Evolutionary conservation across 352 stramenopile genomes (phyloP).

Genomic region (Phytophthora sp.): DNA sequence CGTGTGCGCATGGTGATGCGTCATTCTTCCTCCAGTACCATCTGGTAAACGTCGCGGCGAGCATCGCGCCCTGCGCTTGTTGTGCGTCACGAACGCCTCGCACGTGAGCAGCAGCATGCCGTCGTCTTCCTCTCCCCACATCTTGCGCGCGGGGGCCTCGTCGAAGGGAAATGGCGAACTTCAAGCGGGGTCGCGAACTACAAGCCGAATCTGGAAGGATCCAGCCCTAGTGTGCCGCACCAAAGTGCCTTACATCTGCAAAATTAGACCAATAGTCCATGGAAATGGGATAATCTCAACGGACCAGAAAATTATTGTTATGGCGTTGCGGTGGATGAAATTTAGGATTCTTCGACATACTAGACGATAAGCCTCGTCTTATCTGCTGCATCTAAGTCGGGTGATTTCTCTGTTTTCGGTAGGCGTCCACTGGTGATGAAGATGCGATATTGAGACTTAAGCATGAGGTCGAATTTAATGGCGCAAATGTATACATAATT

Average conservation of each 20-base stretch:
- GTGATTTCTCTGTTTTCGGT: not conserved
- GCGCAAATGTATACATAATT: too few relatives aligned
- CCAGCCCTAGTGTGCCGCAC: too few relatives aligned
- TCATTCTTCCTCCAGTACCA: constrained; percentile 10
- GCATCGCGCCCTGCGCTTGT: not conserved
- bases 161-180: not conserved
- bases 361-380: not conserved
- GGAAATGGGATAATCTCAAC: not conserved
- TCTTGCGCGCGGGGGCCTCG: not conserved
- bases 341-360: constrained; percentile 1
- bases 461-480: too few relatives aligned
- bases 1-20: constrained; percentile 1
- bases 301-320: not conserved
- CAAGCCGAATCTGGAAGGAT: too few relatives aligned
- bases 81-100: not conserved
- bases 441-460: too few relatives aligned
- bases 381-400: constrained; percentile 1
- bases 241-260: too few relatives aligned
- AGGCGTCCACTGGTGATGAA: constrained; percentile 1
- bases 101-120: not conserved
- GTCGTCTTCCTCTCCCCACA: not conserved
- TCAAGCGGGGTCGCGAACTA: too few relatives aligned
- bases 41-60: not conserved
- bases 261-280: not conserved
- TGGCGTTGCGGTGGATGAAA: constrained; percentile 11